Percentiles rank a stretch among this genome's conserved stretches.
Evolutionary conservation across 306 rosid species (phyloP).

Genomic region (Prunus davidiana): DNA sequence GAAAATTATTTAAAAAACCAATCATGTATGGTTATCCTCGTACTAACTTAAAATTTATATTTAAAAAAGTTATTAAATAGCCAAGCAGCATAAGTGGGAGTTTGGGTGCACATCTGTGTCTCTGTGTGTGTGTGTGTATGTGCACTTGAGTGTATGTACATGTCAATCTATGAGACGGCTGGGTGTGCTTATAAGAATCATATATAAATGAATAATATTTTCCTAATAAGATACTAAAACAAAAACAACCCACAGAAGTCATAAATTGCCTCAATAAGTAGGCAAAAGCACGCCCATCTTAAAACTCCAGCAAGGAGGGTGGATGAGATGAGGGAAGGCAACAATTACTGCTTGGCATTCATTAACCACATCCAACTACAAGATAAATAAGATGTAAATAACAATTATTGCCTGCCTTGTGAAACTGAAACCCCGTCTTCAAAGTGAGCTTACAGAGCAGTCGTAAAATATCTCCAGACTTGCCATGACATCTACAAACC

Average conservation of each 20-base stretch:
- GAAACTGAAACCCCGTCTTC: conserved; percentile 83
- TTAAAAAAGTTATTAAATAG: not conserved
- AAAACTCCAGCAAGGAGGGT: conserved; percentile 6
- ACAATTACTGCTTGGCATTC: conserved; percentile 37
- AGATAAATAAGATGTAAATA: conserved; percentile 49
- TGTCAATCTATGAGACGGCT: not conserved
- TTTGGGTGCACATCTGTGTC: not conserved
- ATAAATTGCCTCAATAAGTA: conserved; percentile 3
- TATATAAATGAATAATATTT: not conserved
- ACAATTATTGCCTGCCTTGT: conserved; percentile 90
- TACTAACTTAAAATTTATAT: not conserved
- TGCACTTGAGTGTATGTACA: not conserved
- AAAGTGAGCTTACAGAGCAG: conserved; percentile 90
- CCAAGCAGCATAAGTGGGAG: not conserved
- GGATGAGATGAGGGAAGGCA: conserved; percentile 11
- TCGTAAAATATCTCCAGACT: conserved; percentile 82
- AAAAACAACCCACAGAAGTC: conserved; percentile 11
- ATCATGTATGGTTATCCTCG: not conserved
- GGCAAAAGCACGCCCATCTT: not conserved
- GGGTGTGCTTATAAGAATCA: not conserved
- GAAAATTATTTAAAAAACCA: not conserved
- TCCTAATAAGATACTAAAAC: not conserved
- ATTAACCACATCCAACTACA: conserved; percentile 38
- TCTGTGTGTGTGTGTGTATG: not conserved
- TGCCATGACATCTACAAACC: conserved; percentile 92